These are phyloP conservation scores for Calonectria hawksworthii DNA, from an alignment of 2,329 filamentous ascomycete genomes.

Conservation along the genomic window DNA sequence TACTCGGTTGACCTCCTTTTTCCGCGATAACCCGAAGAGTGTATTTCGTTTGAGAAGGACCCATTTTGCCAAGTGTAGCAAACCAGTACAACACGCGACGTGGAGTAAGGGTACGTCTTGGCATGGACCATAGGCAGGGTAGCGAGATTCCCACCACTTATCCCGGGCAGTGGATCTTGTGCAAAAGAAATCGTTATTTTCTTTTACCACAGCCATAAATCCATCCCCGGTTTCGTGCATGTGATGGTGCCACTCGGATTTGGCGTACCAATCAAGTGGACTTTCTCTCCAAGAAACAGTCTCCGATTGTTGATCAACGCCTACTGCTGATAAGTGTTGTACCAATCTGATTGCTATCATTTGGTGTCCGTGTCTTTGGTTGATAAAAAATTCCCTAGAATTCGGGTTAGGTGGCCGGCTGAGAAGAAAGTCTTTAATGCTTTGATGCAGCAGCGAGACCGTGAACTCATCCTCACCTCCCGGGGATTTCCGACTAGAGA, in stretches of 20 bases:
- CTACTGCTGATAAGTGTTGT: neutral
- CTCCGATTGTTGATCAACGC: neutral
- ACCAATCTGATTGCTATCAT: neutral
- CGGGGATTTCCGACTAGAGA: neutral
- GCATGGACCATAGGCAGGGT: neutral
- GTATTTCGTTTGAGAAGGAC: neutral
- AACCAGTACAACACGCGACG: neutral
- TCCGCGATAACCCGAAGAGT: neutral
- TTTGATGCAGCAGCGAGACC: conserved; percentile 17
- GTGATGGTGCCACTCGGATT: neutral
- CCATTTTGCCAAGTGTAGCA: neutral
- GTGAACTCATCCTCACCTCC: neutral
- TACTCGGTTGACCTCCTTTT: neutral
- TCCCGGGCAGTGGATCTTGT: neutral
- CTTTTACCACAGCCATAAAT: neutral
- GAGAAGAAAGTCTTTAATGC: conserved; percentile 18
- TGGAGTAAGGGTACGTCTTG: neutral
- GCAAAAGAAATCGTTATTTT: neutral
- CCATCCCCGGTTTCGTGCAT: neutral
- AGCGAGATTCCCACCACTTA: neutral
- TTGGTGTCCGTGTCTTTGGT: neutral
- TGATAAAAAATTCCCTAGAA: neutral
- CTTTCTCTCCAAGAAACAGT: neutral
- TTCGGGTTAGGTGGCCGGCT: neutral
- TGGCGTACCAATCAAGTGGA: neutral